A percentile compares a stretch with the other conserved stretches of the same genome.
Evolutionary conservation across 352 stramenopile species (phyloP).

Genomic region (Pythium insidiosum): DNA sequence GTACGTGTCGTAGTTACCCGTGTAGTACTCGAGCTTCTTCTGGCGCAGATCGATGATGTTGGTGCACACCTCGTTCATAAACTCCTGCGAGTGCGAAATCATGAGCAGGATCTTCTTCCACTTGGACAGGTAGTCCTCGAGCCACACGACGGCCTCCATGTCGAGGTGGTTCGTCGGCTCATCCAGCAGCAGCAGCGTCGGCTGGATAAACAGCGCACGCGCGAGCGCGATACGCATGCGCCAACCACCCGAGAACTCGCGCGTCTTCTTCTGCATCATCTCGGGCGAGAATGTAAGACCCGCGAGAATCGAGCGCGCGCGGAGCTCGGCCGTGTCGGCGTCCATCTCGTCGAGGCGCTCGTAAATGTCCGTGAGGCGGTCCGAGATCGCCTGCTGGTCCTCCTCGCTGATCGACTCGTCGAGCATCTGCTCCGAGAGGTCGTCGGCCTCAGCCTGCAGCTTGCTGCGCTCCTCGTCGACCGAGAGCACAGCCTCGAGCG

Average conservation of each 20-base stretch:
- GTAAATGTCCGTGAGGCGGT: slow-evolving; percentile 92
- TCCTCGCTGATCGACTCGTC: slow-evolving; percentile 88
- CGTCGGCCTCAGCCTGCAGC: slow-evolving; percentile 89
- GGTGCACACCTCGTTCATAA: slow-evolving; percentile 98
- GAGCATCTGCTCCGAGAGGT: slow-evolving; percentile 88
- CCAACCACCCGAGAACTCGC: slow-evolving; percentile 94
- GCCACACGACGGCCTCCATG: slow-evolving; percentile 98
- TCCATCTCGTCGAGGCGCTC: slow-evolving; percentile 95
- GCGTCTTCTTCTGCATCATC: slow-evolving; percentile 93
- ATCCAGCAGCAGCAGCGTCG: slow-evolving; percentile 91
- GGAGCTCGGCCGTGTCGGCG: slow-evolving; percentile 88
- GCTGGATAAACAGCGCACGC: slow-evolving; percentile 96
- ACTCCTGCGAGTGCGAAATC: slow-evolving; percentile 98
- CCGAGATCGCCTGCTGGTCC: slow-evolving; percentile 71
- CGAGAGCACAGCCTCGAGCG: slow-evolving; percentile 92
- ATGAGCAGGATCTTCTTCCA: slow-evolving; percentile 97
- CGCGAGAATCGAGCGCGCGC: slow-evolving; percentile 91
- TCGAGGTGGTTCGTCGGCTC: slow-evolving; percentile 96
- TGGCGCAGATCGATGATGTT: slow-evolving; percentile 96
- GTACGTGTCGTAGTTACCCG: slow-evolving; percentile 98
- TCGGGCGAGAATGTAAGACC: slow-evolving; percentile 94
- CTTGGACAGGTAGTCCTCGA: slow-evolving; percentile 96
- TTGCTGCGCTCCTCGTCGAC: slow-evolving; percentile 93
- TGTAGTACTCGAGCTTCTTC: slow-evolving; percentile 96
- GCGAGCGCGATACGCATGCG: slow-evolving; percentile 95